Evolutionary conservation across 352 stramenopile genomes (phyloP), one percentile per base, ranked within the genome.

Genomic region (Albugo candida): DNA sequence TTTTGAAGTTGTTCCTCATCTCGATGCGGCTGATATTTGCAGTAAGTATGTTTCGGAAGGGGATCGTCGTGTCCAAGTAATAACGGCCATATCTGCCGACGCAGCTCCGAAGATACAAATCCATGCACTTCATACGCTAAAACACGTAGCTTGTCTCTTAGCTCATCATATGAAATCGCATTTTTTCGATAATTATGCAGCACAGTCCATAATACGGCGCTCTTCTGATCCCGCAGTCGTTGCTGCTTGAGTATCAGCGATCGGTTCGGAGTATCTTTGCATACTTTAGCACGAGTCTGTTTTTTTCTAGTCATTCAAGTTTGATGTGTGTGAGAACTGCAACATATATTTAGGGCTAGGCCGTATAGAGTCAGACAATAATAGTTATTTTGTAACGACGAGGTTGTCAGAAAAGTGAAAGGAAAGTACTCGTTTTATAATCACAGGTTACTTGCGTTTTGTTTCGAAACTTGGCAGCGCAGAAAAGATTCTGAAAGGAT

Each of bases 1-100:
- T 86, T 86, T 36, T 83, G 65, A 27, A 92, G 61, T 52, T 87
- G 76, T 13, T 51, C 49, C 40, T 79, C 68, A 45, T 92, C 79
- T 11, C 65, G 64, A 44, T 89, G 74, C 6, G 46, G 37, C 12
- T 60, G 51, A 18, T n/a, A 10, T 21, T 35, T 47, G 49, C 47
- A 59, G 41, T 21, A 51, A 18, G 18, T 45, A 48, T 41, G 2
- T 11, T 51, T 55, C 13, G 47, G 8, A 21, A 59, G 42, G 36
- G 58, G 27, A 34, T 31, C 41, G 2, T 50, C 39, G 34, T 55
- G 52, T 1, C 58, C 64, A 2, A 83, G 49, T 19, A 92, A 54
- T 27, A 81, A 62, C 0, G 70, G 63, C 79, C 79, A 92, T 18
- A 88, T 47, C 20, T 63, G 49, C 27, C 58, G 56, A 1, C 79